Evolutionary conservation across 169 alveolate species (phyloP).

Genomic region (Eimeria sp.): DNA sequence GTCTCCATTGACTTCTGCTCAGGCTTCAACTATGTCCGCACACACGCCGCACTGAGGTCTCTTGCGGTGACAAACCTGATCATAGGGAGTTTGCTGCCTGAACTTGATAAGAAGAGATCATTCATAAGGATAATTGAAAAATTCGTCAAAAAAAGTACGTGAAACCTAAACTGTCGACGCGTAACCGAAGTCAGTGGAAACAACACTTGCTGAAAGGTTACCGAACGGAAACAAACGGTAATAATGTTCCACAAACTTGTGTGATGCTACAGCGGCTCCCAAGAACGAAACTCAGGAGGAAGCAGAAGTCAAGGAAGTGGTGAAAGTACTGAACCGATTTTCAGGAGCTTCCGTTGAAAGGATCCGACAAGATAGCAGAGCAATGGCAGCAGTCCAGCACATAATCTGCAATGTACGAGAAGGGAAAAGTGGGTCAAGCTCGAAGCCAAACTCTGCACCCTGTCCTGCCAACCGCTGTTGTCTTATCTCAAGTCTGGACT

Average conservation of each 20-base stretch:
- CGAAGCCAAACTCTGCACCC: neutral
- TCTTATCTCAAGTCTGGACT: neutral
- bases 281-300: neutral
- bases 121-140: slow-evolving; percentile 1
- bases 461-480: neutral
- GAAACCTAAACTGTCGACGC: too few species aligned
- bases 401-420: slow-evolving; percentile 19
- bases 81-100: slow-evolving; percentile 62
- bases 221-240: neutral
- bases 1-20: neutral
- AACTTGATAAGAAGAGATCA: neutral
- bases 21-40: slow-evolving; percentile 30
- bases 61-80: slow-evolving; percentile 25
- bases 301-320: slow-evolving; percentile 25
- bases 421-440: slow-evolving; percentile 50
- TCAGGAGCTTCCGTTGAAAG: slow-evolving; percentile 25
- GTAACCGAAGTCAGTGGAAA: neutral
- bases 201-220: neutral
- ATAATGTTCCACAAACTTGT: neutral
- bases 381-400: slow-evolving; percentile 1
- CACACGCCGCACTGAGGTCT: slow-evolving; percentile 54
- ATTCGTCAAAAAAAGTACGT: slow-evolving; percentile 7
- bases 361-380: neutral
- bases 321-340: neutral
- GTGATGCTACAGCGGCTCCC: slow-evolving; percentile 13